Base-by-base conservation (phyloP, 2,329 filamentous ascomycete species). In the Leptoxyphium fumago region DNA sequence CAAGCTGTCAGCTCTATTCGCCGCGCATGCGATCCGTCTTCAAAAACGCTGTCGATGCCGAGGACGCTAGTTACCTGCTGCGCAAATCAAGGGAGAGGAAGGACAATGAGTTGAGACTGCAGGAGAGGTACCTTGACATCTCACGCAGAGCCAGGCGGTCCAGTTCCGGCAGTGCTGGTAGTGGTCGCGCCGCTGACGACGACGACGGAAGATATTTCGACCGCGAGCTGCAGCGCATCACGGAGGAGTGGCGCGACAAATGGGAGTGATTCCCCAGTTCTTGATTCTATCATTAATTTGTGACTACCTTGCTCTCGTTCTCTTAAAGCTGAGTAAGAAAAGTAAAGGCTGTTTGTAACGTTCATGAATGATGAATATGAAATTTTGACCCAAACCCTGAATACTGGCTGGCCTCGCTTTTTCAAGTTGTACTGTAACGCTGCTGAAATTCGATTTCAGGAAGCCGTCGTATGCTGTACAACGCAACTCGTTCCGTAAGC, bases 1-100 rank as follows among this genome's bases (percentile, higher is more conserved):
- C 50, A 15, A 74, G 68, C 17, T 95, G 88, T 57, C 84, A 89
- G 60, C 70, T 95, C 2, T 94, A 91, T 59, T 88, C 83, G 38
- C 64, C 73, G 3, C 74, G 82, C 13, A 94, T 94, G 85, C 73
- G 86, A 36, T 70, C 73, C 0, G 70, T 84, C 1, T 94, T 93
- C 57, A 63, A 67, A 26, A 71, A 76, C 28, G 80, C 82, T 0
- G 78, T 84, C 39, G 67, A 73, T 45, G 71, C 72, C 30, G 74
- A 81, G 43, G 83, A 94, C 55, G 70, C 80, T 45, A 68, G 69
- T 18, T 80, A 79, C 50, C 62, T 94, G 34, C 75, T 73, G 53
- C 66, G 78, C 29, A 64, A 72, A 40, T 76, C 82, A 51, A 68
- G 79, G 51, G 69, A 74, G 51, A 59, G 74, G 15, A 70, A 65